Evolutionary conservation across 1,284 basidiomycete genomes (phyloP), one percentile per base, ranked within the genome.

Genomic region (Omphalotus olearius): DNA sequence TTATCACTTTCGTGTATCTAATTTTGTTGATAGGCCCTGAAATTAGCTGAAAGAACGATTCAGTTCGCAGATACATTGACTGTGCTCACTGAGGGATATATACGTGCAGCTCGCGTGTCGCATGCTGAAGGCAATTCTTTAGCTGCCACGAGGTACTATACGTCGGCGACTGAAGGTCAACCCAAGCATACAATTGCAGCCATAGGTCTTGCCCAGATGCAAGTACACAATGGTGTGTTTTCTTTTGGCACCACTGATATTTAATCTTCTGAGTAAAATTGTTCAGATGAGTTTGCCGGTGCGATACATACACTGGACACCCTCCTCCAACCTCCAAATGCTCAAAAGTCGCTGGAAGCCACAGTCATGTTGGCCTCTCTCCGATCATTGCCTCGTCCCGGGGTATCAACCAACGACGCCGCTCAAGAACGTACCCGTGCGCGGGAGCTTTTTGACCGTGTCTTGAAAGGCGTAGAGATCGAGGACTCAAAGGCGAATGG

Each of bases 21-120:
- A 42, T 23, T 20, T 5, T 1, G 18, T 6, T 36, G 52, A 14
- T 48, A 93, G 82, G 91, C 92, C 0, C 69, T 93, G 49, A 98
- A 97, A 71, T 74, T 97, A 14, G 93, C 93, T 3, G 95, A 98
- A 64, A 81, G 93, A 46, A 90, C 93, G 0, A 83, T 98, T 35
- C 93, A 97, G 65, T 96, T 89, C 62, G 88, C 93, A 0, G 93
- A 97, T 59, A 92, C 91, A 0, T 76, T 90, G 47, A 80, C 88
- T 0, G 69, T 88, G 46, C 77, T 89, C 43, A 86, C 79, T n/a
- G 92, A 88, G 64, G 91, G 82, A 23, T 89, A 86, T 68, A 71
- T 93, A 50, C 75, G 88, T 58, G 82, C 85, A 13, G 94, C 84
- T 1, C 80, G 93, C 14, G 83, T 91, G 13, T 80, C 85, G 11